Conservation (phyloP, 2,329 filamentous ascomycete species). For the Didymella sp. region DNA sequence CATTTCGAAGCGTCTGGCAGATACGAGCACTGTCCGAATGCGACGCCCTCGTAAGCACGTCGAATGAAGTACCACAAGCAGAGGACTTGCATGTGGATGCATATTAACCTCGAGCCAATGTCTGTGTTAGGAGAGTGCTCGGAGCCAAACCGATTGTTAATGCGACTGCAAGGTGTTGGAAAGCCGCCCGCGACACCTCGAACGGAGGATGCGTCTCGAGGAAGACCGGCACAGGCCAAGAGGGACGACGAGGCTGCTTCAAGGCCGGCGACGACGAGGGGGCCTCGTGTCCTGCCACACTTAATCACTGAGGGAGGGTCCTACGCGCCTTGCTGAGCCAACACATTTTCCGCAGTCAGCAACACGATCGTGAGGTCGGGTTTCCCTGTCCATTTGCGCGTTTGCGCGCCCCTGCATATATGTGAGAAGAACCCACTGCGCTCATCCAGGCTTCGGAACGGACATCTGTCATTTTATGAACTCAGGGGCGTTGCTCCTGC, state of each 20-base stretch:
- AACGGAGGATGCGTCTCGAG: conserved; percentile 4
- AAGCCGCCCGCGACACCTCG: not conserved
- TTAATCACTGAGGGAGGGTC: conserved; percentile 1
- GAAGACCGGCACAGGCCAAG: conserved; percentile 18
- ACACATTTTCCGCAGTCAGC: conserved; percentile 14
- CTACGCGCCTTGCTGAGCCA: conserved; percentile 17
- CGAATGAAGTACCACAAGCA: not conserved
- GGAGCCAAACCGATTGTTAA: conserved; percentile 1
- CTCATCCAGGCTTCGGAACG: conserved; percentile 15
- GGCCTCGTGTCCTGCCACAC: conserved; percentile 7
- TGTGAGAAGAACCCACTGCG: conserved; percentile 8
- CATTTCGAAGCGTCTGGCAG: conserved; percentile 3
- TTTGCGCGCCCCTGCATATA: conserved; percentile 14
- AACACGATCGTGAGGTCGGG: not conserved
- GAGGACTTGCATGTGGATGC: not conserved
- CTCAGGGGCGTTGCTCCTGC: conserved; percentile 2
- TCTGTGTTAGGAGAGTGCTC: conserved; percentile 1
- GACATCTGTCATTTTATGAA: conserved; percentile 17
- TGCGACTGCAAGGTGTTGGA: conserved; percentile 2
- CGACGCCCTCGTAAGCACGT: not conserved
- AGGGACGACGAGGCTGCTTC: conserved; percentile 13
- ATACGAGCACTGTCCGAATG: conserved; percentile 1
- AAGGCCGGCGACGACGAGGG: conserved; percentile 8
- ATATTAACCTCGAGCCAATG: not conserved
- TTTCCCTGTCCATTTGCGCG: not conserved